phyloP scores from a whole-genome alignment of 371 early-diverging fungal species.

The Mucor indicus region DNA sequence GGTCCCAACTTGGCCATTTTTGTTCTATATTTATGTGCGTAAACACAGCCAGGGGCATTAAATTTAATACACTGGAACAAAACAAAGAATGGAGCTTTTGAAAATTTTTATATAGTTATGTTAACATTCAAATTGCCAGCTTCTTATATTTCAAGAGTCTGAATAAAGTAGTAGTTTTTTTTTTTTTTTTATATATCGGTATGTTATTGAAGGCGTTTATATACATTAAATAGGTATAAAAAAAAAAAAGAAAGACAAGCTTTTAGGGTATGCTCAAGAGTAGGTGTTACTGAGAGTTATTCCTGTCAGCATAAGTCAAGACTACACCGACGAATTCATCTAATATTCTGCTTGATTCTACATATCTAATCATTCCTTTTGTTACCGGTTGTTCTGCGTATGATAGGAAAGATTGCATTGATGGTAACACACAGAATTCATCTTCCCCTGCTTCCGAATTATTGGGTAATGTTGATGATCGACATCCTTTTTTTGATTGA shows the following conservation, averaged over 20 bases:
- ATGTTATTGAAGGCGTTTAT: no score
- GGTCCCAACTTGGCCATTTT: no score
- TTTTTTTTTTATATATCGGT: no score
- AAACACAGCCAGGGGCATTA: no score
- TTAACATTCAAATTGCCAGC: no score
- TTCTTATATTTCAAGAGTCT: no score
- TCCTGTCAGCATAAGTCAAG: conserved; percentile 26
- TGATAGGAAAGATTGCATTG: conserved; percentile 25
- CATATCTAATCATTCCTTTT: conserved; percentile 29
- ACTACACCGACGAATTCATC: conserved; percentile 34
- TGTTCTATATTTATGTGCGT: no score
- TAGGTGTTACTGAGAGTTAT: not conserved
- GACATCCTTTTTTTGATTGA: not conserved
- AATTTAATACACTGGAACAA: no score
- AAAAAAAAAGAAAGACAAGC: conserved; percentile 2
- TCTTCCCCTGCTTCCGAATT: conserved; percentile 4
- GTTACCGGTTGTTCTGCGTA: conserved; percentile 14
- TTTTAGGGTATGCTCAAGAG: not conserved
- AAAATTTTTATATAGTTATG: no score
- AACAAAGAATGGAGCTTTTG: no score
- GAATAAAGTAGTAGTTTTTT: no score
- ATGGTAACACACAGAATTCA: conserved; percentile 19
- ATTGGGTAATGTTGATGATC: not conserved
- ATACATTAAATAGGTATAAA: not conserved
- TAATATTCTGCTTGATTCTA: conserved; percentile 24